A percentile compares a stretch with the other conserved stretches of the same genome.
phyloP scores from a whole-genome alignment of 2,329 filamentous ascomycete species.

The Helotiales sp. region DNA sequence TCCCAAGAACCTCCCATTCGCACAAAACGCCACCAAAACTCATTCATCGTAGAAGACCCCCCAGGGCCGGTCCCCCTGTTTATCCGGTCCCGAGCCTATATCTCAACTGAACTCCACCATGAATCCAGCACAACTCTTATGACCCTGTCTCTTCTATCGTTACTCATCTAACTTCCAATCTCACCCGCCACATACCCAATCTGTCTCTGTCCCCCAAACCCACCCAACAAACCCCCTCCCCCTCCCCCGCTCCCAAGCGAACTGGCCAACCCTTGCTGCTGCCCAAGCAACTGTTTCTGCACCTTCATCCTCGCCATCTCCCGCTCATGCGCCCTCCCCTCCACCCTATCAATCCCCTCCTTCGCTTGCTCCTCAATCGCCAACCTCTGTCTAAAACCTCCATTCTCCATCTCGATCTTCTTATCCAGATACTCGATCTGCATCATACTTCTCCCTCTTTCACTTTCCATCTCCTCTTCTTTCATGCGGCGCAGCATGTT shows the following conservation, averaged over 20 bases:
- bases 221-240: not conserved
- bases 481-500: constrained; percentile 4
- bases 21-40: too few species aligned
- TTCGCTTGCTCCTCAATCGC: constrained; percentile 2
- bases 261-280: constrained; percentile 6
- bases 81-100: too few species aligned
- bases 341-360: not conserved
- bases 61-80: too few species aligned
- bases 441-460: constrained; percentile 6
- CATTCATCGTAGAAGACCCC: too few species aligned
- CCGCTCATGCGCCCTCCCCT: constrained; percentile 23
- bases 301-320: constrained; percentile 19
- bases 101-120: too few species aligned
- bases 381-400: constrained; percentile 29
- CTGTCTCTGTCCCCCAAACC: constrained; percentile 11
- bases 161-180: too few species aligned
- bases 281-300: constrained; percentile 16
- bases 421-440: constrained; percentile 15
- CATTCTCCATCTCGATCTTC: constrained; percentile 11
- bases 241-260: not conserved
- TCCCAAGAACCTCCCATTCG: too few species aligned
- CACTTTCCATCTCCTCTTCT: constrained; percentile 9
- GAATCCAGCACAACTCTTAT: too few species aligned
- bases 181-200: constrained; percentile 20
- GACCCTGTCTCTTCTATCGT: too few species aligned